phyloP scores from a whole-genome alignment of 1,284 basidiomycete genomes.

The Ceratobasidium sp. region DNA sequence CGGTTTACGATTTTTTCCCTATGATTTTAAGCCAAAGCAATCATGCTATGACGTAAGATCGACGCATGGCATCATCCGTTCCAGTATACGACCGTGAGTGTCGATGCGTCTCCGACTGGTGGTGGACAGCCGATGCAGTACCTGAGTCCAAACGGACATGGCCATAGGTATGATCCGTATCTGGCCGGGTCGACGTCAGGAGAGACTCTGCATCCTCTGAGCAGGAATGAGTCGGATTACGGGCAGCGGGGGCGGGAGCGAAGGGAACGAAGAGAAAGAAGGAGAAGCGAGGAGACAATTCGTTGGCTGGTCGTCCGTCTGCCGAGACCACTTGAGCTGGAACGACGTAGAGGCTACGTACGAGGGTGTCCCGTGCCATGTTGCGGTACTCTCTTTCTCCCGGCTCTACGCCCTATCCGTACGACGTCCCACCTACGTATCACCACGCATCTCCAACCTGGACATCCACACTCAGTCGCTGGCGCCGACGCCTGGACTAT shows the following conservation, averaged over 20 bases:
- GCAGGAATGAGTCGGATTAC: neutral
- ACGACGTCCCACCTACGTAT: neutral
- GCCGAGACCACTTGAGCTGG: neutral
- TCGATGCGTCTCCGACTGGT: neutral
- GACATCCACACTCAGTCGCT: neutral
- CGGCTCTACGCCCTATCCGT: neutral
- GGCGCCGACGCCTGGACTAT: neutral
- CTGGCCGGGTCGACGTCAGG: neutral
- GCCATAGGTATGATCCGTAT: slow-evolving; percentile 24
- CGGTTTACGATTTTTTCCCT: too few relatives aligned
- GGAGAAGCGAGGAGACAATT: neutral
- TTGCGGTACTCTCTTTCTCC: neutral
- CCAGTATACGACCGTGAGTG: slow-evolving; percentile 15
- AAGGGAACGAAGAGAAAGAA: neutral
- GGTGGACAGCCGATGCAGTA: too few relatives aligned
- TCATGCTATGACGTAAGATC: too few relatives aligned
- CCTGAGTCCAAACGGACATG: neutral
- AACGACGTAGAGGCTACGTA: neutral
- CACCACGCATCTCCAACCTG: neutral
- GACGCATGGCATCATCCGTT: slow-evolving; percentile 30
- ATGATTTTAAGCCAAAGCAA: too few relatives aligned
- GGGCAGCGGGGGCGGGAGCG: neutral
- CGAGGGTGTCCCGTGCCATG: neutral
- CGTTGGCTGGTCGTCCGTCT: neutral
- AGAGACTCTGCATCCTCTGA: neutral